phyloP scores from a whole-genome alignment of 73 alveolate genomes.

The Stentor coeruleus region DNA sequence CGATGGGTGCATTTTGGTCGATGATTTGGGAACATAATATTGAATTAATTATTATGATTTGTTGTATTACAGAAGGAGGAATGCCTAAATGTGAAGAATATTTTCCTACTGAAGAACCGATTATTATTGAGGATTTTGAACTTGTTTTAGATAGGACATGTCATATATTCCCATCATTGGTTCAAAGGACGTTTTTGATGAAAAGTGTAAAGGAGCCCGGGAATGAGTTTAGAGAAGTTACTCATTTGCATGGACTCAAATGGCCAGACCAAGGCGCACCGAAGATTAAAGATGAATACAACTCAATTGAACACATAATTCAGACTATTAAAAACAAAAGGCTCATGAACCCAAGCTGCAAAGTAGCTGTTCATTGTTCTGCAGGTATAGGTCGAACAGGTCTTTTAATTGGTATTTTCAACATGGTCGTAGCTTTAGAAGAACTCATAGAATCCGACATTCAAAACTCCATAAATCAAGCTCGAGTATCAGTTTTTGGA shows the following conservation, averaged over 20 bases:
- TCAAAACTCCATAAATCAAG: constrained; percentile 18
- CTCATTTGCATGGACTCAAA: constrained; percentile 66
- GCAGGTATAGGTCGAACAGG: constrained; percentile 79
- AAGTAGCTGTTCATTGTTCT: constrained; percentile 51
- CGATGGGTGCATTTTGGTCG: constrained; percentile 48
- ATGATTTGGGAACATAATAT: constrained; percentile 50
- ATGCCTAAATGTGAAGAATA: constrained; percentile 19
- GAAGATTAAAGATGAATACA: constrained; percentile 36
- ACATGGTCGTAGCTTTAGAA: constrained; percentile 40
- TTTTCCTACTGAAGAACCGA: constrained; percentile 19
- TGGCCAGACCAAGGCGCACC: constrained; percentile 98
- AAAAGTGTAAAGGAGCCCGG: not conserved
- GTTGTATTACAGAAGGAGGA: constrained; percentile 12
- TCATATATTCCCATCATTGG: not conserved
- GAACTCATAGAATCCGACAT: not conserved
- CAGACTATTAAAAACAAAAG: constrained; percentile 29
- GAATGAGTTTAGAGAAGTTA: not conserved
- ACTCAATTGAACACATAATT: constrained; percentile 34
- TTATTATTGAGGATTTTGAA: constrained; percentile 3
- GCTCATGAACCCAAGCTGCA: not conserved
- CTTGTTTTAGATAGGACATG: constrained; percentile 3
- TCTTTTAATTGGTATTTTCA: constrained; percentile 44
- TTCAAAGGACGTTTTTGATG: not conserved
- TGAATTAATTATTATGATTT: constrained; percentile 13
- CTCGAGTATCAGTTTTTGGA: constrained; percentile 51